Conservation (phyloP, 305 asterid genomes). For the Salvia sclarea region DNA sequence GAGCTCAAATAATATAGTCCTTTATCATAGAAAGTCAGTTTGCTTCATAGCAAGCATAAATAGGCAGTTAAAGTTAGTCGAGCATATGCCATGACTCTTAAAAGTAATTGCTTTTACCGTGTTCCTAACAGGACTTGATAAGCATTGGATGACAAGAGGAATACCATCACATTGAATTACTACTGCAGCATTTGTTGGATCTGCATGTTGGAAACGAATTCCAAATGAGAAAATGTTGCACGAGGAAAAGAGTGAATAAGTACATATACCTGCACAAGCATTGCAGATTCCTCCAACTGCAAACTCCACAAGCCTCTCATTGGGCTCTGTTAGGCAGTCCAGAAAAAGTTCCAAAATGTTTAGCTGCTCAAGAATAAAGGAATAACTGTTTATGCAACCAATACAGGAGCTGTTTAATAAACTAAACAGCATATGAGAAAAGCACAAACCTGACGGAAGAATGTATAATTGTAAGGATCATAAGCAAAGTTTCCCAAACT, state of each 20-base stretch:
- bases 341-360: constrained; percentile 88
- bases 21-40: background rate
- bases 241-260: background rate
- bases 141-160: constrained; percentile 80
- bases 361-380: constrained; percentile 54
- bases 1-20: background rate
- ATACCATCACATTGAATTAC: constrained; percentile 67
- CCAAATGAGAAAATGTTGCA: background rate
- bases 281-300: constrained; percentile 92
- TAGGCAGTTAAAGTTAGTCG: background rate
- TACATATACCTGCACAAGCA: constrained; percentile 65
- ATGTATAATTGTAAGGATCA: constrained; percentile 87
- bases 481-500: constrained; percentile 92
- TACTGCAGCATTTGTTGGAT: constrained; percentile 81
- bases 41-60: background rate
- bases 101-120: constrained; percentile 53
- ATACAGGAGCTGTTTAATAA: constrained; percentile 6
- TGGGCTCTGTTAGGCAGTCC: constrained; percentile 92
- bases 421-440: constrained; percentile 6
- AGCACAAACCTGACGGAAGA: constrained; percentile 71
- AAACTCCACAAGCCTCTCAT: constrained; percentile 84
- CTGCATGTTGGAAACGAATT: constrained; percentile 39
- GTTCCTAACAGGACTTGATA: constrained; percentile 90
- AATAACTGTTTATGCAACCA: constrained; percentile 9
- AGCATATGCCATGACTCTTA: constrained; percentile 2